Evolutionary conservation across 805 yeast species (phyloP).

Genomic region (Kockiozyma suomiensis): DNA sequence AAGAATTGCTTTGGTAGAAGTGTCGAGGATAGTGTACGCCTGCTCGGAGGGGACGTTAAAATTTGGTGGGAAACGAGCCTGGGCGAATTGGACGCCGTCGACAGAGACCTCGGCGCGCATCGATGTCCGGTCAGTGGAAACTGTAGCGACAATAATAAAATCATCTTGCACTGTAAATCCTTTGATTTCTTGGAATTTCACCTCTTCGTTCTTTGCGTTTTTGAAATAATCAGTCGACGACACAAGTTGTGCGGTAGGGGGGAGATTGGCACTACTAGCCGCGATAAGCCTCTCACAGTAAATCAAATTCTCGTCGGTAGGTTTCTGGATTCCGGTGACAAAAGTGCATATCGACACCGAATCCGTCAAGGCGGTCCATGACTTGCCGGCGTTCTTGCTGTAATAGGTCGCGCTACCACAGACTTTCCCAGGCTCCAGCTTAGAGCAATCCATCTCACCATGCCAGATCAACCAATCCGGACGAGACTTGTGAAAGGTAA

Average conservation of each 20-base stretch:
- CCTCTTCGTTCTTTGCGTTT: conserved; percentile 40
- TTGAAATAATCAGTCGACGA: conserved; percentile 54
- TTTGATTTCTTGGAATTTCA: conserved; percentile 58
- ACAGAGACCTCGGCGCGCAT: conserved; percentile 73
- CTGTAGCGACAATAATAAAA: conserved; percentile 71
- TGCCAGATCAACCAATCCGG: conserved; percentile 66
- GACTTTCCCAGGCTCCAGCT: conserved; percentile 45
- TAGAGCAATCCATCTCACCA: conserved; percentile 61
- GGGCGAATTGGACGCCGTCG: conserved; percentile 77
- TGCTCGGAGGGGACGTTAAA: conserved; percentile 61
- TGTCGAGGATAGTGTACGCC: conserved; percentile 79
- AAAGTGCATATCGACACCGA: conserved; percentile 65
- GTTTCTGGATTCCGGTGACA: conserved; percentile 57
- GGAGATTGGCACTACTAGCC: neutral
- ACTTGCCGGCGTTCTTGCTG: conserved; percentile 68
- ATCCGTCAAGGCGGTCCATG: conserved; percentile 58
- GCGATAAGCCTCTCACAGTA: conserved; percentile 56
- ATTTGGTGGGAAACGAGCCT: conserved; percentile 73
- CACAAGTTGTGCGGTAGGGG: conserved; percentile 39
- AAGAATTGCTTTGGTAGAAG: conserved; percentile 70
- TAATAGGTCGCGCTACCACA: conserved; percentile 64
- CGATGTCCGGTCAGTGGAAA: conserved; percentile 51
- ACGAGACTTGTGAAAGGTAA: conserved; percentile 65
- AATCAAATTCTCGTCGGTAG: conserved; percentile 55
- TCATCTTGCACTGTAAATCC: conserved; percentile 76